A percentile compares a stretch with the other conserved stretches of the same genome.
Evolutionary conservation across 768 basidiomycete genomes (phyloP).

Genomic region (Serendipita indica): DNA sequence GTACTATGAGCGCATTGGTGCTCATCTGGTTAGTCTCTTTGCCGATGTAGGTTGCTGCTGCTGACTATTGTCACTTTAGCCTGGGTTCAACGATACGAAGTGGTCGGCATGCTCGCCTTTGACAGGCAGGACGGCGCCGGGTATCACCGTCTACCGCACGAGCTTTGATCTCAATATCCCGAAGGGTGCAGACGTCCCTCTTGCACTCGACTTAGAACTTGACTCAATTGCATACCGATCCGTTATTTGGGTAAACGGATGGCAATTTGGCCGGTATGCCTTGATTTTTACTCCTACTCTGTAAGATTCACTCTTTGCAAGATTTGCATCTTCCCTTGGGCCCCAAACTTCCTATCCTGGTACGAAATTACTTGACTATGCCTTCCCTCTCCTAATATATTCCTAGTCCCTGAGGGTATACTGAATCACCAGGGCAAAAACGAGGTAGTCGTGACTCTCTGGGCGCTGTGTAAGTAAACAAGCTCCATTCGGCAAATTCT

Average conservation of each 20-base stretch:
- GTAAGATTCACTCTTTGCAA: neutral
- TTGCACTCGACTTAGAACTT: constrained; percentile 18
- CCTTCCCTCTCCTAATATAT: neutral
- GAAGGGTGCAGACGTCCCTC: constrained; percentile 16
- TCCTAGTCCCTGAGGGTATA: constrained; percentile 21
- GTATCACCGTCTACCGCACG: constrained; percentile 18
- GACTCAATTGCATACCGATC: constrained; percentile 17
- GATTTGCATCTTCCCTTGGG: neutral
- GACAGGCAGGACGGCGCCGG: neutral
- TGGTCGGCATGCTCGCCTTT: constrained; percentile 13
- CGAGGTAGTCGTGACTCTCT: constrained; percentile 18
- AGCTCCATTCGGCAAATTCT: neutral
- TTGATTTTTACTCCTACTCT: constrained; percentile 9
- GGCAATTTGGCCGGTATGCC: constrained; percentile 21
- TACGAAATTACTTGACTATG: neutral
- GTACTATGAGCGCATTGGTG: constrained; percentile 19
- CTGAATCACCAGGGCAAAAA: constrained; percentile 19
- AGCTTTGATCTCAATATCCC: constrained; percentile 21
- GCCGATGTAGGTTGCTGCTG: neutral
- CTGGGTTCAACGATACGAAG: constrained; percentile 18
- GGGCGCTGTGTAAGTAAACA: constrained; percentile 17
- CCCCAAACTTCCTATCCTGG: neutral
- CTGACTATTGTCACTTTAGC: constrained; percentile 6
- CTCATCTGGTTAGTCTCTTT: neutral
- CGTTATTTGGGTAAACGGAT: constrained; percentile 22